Percentiles rank a stretch among this genome's conserved stretches.
Conservation (phyloP, 2,329 filamentous ascomycete genomes). For the Talaromyces sp. region DNA sequence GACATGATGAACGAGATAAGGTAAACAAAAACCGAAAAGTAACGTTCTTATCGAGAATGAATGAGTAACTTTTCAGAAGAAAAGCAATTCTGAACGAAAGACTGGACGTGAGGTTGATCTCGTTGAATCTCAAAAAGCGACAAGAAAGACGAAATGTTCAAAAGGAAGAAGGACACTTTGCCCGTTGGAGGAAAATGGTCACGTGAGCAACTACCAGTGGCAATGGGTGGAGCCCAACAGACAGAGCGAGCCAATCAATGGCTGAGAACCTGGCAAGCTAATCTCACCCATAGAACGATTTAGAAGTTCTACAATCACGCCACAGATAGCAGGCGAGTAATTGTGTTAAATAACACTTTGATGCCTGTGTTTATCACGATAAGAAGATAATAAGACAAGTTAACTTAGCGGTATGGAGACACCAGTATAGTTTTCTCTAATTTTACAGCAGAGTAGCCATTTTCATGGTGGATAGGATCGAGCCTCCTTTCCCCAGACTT, state of each 20-base stretch:
- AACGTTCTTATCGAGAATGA: not conserved
- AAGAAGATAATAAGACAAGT: too few species aligned
- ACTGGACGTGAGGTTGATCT: not conserved
- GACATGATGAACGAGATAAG: slow-evolving; percentile 50
- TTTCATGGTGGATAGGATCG: not conserved
- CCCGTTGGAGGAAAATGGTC: slow-evolving; percentile 5
- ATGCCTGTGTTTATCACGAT: too few species aligned
- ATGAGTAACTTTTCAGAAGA: not conserved
- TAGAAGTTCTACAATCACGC: slow-evolving; percentile 1
- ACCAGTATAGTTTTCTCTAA: too few species aligned
- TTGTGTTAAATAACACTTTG: too few species aligned
- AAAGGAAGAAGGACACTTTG: slow-evolving; percentile 1
- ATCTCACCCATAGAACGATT: slow-evolving; percentile 2
- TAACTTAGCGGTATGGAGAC: too few species aligned
- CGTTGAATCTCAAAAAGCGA: not conserved
- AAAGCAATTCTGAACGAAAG: not conserved
- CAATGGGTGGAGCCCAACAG: not conserved
- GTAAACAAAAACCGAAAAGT: not conserved
- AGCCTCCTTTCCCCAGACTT: not conserved
- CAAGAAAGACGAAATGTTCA: not conserved
- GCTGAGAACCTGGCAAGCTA: not conserved
- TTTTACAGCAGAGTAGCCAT: not conserved
- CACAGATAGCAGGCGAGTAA: not conserved
- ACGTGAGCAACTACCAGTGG: slow-evolving; percentile 9
- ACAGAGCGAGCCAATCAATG: not conserved